Evolutionary conservation across 2,329 filamentous ascomycete genomes (phyloP).

Genomic region (Malbranchea zuffiana): DNA sequence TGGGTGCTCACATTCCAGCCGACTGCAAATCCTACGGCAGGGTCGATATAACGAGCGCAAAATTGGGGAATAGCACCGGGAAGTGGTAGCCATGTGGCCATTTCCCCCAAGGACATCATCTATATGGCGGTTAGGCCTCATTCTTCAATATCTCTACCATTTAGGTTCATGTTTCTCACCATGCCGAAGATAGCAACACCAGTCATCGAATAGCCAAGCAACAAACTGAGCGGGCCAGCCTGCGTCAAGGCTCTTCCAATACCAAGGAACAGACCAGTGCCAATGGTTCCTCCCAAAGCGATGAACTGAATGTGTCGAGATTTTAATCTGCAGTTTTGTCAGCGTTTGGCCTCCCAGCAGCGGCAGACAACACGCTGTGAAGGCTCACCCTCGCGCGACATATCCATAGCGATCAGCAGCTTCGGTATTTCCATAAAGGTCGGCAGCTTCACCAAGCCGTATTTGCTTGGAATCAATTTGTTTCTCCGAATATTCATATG

Average conservation of each 20-base stretch:
- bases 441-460: conserved; percentile 39
- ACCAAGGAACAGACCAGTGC: conserved; percentile 46
- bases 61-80: conserved; percentile 40
- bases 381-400: conserved; percentile 38
- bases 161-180: conserved; percentile 13
- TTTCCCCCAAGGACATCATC: conserved; percentile 38
- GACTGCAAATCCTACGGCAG: conserved; percentile 39
- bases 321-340: conserved; percentile 28
- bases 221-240: conserved; percentile 29
- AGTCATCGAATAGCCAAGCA: conserved; percentile 42
- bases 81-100: conserved; percentile 40
- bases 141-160: not conserved
- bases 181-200: conserved; percentile 38
- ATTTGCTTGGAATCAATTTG: conserved; percentile 22
- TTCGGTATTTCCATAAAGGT: conserved; percentile 42
- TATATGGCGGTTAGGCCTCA: conserved; percentile 6
- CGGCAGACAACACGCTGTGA: conserved; percentile 9
- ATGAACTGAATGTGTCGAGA: conserved; percentile 50
- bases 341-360: not conserved
- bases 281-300: conserved; percentile 48
- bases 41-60: conserved; percentile 35
- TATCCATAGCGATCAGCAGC: conserved; percentile 44
- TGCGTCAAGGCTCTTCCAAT: conserved; percentile 43
- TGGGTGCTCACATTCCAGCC: conserved; percentile 43
- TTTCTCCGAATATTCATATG: conserved; percentile 16